Percentiles rank a stretch among this genome's conserved stretches.
These are phyloP conservation scores for Kwoniella mangroviensis DNA, from an alignment of 768 basidiomycete genomes.

Conservation along the genomic window DNA sequence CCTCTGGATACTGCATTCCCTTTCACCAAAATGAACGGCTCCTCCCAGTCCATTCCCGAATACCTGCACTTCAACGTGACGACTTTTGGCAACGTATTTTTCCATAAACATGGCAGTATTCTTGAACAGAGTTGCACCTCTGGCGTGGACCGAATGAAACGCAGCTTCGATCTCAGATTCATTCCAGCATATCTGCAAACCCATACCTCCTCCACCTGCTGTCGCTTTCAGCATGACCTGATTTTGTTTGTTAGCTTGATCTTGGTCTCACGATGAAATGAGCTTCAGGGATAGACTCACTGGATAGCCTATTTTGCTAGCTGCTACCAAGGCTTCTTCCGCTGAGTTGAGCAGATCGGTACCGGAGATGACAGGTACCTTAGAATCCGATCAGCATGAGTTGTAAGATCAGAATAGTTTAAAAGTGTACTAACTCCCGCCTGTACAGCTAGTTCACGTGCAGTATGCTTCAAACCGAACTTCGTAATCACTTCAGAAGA, in stretches of 20 bases:
- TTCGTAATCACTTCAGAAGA: constrained; percentile 61
- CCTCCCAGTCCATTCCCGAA: constrained; percentile 68
- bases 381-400: neutral
- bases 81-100: constrained; percentile 64
- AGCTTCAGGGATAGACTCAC: constrained; percentile 25
- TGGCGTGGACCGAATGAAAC: constrained; percentile 33
- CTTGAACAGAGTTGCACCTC: constrained; percentile 62
- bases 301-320: constrained; percentile 64
- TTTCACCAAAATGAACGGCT: constrained; percentile 69
- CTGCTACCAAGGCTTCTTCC: constrained; percentile 61
- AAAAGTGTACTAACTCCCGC: constrained; percentile 57
- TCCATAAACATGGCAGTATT: constrained; percentile 67
- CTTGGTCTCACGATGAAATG: too few species aligned
- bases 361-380: constrained; percentile 66
- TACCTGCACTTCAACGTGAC: constrained; percentile 70
- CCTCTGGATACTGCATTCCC: constrained; percentile 73
- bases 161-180: constrained; percentile 32
- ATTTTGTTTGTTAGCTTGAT: neutral
- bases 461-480: constrained; percentile 72
- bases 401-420: neutral
- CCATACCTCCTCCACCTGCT: constrained; percentile 73
- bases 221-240: constrained; percentile 69
- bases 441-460: constrained; percentile 61
- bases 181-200: constrained; percentile 64
- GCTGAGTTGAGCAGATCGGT: constrained; percentile 61